Evolutionary conservation across 371 early-diverging fungal species (phyloP), one percentile per base, ranked within the genome.

Genomic region (Phascolomyces articulosus): DNA sequence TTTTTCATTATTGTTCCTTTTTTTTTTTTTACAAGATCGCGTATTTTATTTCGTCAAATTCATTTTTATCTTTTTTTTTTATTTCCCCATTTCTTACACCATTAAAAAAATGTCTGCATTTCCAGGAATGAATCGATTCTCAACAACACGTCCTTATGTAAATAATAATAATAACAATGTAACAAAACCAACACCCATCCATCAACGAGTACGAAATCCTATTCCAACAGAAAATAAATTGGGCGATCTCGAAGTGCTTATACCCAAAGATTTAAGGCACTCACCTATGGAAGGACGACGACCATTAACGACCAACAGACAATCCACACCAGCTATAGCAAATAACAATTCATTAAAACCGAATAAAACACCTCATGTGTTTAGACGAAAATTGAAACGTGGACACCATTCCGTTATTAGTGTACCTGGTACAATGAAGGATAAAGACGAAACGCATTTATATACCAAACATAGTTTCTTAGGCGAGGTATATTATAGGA

Each of bases 401-500:
- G 65, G 24, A 11, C 67, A 54, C 21, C 20, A 48, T 28, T 20
- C 58, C 44, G 64, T 56, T 21, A 49, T 40, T 6, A 68, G 49
- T 6, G 72, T 65, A 40, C 28, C 24, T 11, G 66, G 65, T 44
- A 60, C 66, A 29, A 64, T 72, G 27, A 3, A 47, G 11, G 66
- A 72, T 24, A 65, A 40, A 44, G 34, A 68, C n/a, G 55, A 58
- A 26, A 40, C 49, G 7, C 41, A 62, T 24, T 48, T 28, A 2
- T 73, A 73, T 31, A 56, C 53, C 3, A 69, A 70, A 38, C 21
- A 60, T 3, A 41, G 44, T 1, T 73, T 56, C 56, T 53, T 73
- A 18, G 73, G 73, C 24, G 73, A 73, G 63, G 69, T 67, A 59
- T 21, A 15, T 64, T 44, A 21, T 27, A 24, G 27, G 9, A 6